A percentile compares a stretch with the other conserved stretches of the same genome.
Evolutionary conservation across 1,284 basidiomycete genomes (phyloP).

Genomic region (Hemileia vastatrix): DNA sequence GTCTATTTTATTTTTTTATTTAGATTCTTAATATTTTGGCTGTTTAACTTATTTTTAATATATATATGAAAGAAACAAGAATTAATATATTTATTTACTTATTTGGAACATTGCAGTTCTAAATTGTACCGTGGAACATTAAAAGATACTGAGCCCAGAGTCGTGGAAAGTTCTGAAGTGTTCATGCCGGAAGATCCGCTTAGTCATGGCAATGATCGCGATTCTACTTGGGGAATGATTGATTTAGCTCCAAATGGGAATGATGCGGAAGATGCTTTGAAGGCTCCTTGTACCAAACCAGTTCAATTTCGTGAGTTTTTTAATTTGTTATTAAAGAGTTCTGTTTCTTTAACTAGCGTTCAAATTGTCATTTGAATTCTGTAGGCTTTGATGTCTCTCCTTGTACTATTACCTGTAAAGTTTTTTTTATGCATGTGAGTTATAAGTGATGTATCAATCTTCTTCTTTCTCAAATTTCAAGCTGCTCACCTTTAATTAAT

Average conservation of each 20-base stretch:
- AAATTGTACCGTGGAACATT: slow-evolving; percentile 48
- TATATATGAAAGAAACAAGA: slow-evolving; percentile 75
- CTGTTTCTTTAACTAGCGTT: neutral
- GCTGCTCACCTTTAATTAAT: neutral
- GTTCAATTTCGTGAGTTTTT: slow-evolving; percentile 23
- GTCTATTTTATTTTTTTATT: neutral
- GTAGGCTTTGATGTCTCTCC: slow-evolving; percentile 21
- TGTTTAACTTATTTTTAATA: slow-evolving; percentile 80
- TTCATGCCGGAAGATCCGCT: slow-evolving; percentile 75
- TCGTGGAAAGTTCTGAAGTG: slow-evolving; percentile 30
- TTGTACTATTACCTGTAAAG: slow-evolving; percentile 22
- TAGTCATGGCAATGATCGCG: slow-evolving; percentile 53
- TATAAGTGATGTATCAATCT: neutral
- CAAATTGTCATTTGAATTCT: neutral
- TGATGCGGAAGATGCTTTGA: slow-evolving; percentile 59
- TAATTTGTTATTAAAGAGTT: neutral
- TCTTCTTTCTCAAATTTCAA: neutral
- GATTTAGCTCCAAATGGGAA: slow-evolving; percentile 26
- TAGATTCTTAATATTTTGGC: too few species aligned
- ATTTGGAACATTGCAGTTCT: slow-evolving; percentile 61
- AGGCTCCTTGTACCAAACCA: slow-evolving; percentile 25
- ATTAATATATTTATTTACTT: too few species aligned
- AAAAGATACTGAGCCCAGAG: slow-evolving; percentile 51
- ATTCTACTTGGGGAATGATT: slow-evolving; percentile 31
- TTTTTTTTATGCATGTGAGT: slow-evolving; percentile 25